These are phyloP conservation scores for Rostrohypoxylon terebratum DNA, from an alignment of 495 filamentous ascomycete genomes.

Conservation along the genomic window DNA sequence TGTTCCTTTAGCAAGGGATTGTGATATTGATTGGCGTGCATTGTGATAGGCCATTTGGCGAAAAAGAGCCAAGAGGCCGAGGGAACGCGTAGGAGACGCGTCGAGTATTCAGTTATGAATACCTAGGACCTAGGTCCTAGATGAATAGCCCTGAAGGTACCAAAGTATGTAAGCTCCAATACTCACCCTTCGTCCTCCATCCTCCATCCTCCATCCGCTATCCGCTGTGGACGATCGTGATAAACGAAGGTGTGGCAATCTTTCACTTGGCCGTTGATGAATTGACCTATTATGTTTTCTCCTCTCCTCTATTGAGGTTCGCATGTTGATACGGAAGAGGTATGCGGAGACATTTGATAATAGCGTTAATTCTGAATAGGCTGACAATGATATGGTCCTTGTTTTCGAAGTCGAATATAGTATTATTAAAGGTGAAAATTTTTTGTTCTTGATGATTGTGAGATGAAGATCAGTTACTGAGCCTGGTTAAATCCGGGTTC, in stretches of 20 bases:
- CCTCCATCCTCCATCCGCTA: background rate
- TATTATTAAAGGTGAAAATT: constrained; percentile 18
- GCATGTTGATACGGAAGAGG: background rate
- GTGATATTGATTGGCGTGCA: constrained; percentile 35
- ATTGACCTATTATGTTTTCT: background rate
- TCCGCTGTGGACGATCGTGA: background rate
- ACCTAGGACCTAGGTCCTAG: too few relatives aligned
- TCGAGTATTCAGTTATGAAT: constrained; percentile 28
- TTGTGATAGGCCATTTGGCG: constrained; percentile 25
- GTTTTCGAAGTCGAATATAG: constrained; percentile 9
- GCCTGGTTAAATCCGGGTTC: constrained; percentile 27
- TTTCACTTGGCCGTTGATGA: background rate
- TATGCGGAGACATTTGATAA: constrained; percentile 3
- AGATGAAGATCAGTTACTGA: constrained; percentile 39
- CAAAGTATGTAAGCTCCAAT: constrained; percentile 15
- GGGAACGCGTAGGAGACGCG: constrained; percentile 36
- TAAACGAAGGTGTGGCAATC: background rate
- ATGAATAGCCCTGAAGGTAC: too few relatives aligned
- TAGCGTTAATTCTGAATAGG: background rate
- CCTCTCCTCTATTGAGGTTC: background rate
- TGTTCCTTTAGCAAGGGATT: constrained; percentile 23
- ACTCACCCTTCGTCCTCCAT: too few relatives aligned
- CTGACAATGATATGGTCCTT: constrained; percentile 1
- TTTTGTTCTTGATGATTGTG: constrained; percentile 23
- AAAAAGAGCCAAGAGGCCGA: constrained; percentile 14